Base-by-base conservation (phyloP, 2,329 filamentous ascomycete genomes). In the Ascochyta clinopodiicola region DNA sequence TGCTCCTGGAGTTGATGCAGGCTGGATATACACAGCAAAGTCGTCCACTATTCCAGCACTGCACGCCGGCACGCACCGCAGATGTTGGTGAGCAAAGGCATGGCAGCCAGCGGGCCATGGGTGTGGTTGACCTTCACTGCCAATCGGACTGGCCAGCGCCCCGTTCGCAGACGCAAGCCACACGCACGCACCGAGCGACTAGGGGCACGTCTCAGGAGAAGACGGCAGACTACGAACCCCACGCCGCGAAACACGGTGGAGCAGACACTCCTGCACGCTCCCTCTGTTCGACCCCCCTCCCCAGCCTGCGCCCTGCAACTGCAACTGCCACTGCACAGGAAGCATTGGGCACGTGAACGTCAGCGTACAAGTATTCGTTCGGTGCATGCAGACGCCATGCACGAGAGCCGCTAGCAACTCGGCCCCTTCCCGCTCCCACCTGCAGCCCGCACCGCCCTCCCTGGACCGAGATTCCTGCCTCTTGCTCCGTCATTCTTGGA, bases 341-440 rank as follows among this genome's bases (percentile, higher is more conserved):
- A 9, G 17, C 22, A 24, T 6, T 24, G 22, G 25, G 25, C 25
- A 29, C 25, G 25, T 29, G 7, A 9, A 29, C 6, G 27, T 29
- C 10, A 13, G 42, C 48, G 44, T 27, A 40, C 39, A 35, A 38
- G 39, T n/a, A 6, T 8, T 27, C 12, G 17, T 13, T 17, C 22
- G 36, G 47, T 31, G 17, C 29, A 44, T 36, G 47, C 47, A 35
- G 29, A 42, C 34, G 48, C 25, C 25, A 55, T 55, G 51, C 51
- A 49, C 22, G 25, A 49, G 35, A 55, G 51, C 51, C 45, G 51
- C 51, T 55, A 53, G 50, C 31, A 22, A 53, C 56, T 61, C 63
- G 62, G 65, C 60, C 52, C 51, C 62, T 46, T 63, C 60, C 54
- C 60, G 59, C 51, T 48, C 48, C 56, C 51, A 58, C 51, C 49